Base-by-base conservation (phyloP, 176 grass and related monocot genomes). In the Bonia amplexicaulis region DNA sequence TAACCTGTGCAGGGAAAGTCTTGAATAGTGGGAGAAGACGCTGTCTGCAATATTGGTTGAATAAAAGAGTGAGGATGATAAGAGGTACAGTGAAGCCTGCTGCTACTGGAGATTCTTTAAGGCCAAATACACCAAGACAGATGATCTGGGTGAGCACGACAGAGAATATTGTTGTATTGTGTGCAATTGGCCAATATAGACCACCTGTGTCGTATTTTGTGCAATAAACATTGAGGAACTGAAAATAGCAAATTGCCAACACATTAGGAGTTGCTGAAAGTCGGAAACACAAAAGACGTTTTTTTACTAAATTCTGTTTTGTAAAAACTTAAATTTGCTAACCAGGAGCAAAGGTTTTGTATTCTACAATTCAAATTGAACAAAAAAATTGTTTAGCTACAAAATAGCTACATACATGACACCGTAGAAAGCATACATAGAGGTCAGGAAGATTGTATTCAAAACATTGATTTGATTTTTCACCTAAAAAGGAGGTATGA, bases 111-210 rank as follows among this genome's bases (percentile, higher is more conserved):
- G 96, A 98, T 84, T 92, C 12, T 77, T 93, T 98, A 4, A 98
- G 80, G 25, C 85, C 80, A 86, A 98, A 98, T 35, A 95, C 91
- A 87, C 89, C 91, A 85, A 98, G 87, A 79, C 88, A 92, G 58
- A 98, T 95, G 67, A 98, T 88, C 83, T 98, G 96, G 47, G 96
- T 92, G 48, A 98, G 83, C 80, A 98, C 78, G 4, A 98, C 59
- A 57, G 93, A 98, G 85, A 98, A 95, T 55, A 98, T 89, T 63
- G 96, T 95, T 47, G 96, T 92, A 83, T 90, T 95, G 78, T 98
- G 91, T 1, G 92, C 91, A 55, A 92, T 89, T 16, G 96, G 93
- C 96, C 96, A 97, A 91, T 94, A 92, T 57, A 87, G 73, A 47
- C 92, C 95, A 3, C 92, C 90, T 2, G 95, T 91, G 77, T 97